phyloP scores from a whole-genome alignment of 768 basidiomycete genomes.

The Lactarius trivialis region DNA sequence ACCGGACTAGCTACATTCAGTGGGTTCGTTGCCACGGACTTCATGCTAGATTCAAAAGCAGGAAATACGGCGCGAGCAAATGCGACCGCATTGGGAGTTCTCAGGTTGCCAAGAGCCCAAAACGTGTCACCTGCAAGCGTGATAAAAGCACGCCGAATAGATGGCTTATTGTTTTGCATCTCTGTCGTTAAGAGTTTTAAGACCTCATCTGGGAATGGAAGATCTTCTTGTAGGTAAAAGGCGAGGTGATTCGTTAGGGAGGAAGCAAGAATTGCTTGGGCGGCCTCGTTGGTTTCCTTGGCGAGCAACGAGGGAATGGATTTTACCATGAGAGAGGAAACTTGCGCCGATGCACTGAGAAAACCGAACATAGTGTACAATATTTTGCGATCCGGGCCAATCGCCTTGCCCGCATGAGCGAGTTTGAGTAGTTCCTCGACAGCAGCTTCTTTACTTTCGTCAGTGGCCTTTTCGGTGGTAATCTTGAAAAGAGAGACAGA shows the following conservation, averaged over 20 bases:
- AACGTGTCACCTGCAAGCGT: constrained; percentile 55
- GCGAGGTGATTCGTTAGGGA: constrained; percentile 56
- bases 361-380: constrained; percentile 72
- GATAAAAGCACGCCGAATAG: constrained; percentile 55
- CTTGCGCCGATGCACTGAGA: constrained; percentile 41
- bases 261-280: constrained; percentile 45
- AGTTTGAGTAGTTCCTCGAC: constrained; percentile 64
- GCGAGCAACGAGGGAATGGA: constrained; percentile 40
- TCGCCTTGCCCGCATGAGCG: constrained; percentile 78
- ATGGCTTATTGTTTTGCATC: constrained; percentile 60
- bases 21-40: constrained; percentile 55
- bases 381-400: constrained; percentile 79
- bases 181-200: constrained; percentile 57
- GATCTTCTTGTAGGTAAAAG: constrained; percentile 41
- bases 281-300: constrained; percentile 77
- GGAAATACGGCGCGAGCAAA: constrained; percentile 53
- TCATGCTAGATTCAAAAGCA: constrained; percentile 64
- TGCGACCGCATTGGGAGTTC: constrained; percentile 37
- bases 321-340: constrained; percentile 43
- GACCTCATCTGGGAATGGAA: constrained; percentile 39
- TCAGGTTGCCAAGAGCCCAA: constrained; percentile 39
- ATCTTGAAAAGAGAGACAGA: constrained; percentile 52
- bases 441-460: constrained; percentile 39
- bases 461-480: constrained; percentile 33
- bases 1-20: constrained; percentile 54